phyloP scores from a whole-genome alignment of 345 rosid species.

The Populus deltoides region DNA sequence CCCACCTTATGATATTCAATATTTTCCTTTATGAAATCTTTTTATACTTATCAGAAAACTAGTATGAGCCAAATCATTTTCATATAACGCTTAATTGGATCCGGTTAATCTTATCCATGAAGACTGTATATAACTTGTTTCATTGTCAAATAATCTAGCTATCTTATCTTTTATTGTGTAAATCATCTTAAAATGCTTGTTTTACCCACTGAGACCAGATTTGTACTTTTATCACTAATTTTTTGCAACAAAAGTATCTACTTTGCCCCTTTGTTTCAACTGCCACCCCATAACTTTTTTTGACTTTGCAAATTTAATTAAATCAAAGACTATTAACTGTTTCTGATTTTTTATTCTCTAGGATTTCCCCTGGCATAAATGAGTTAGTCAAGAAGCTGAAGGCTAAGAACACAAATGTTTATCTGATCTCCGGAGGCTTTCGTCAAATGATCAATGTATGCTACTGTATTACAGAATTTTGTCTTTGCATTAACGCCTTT shows the following conservation, averaged over 20 bases:
- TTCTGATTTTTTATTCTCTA: slow-evolving; percentile 16
- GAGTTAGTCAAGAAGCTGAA: slow-evolving; percentile 73
- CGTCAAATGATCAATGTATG: slow-evolving; percentile 95
- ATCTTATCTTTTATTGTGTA: background rate
- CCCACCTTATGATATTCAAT: background rate
- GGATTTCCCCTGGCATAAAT: slow-evolving; percentile 81
- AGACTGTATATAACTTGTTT: background rate
- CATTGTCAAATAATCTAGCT: background rate
- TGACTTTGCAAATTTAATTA: background rate
- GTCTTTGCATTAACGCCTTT: slow-evolving; percentile 3
- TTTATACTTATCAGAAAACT: background rate
- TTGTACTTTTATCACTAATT: background rate
- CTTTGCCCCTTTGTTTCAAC: background rate
- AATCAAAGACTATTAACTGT: background rate
- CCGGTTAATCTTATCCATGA: background rate
- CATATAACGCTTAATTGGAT: background rate
- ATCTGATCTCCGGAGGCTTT: slow-evolving; percentile 92
- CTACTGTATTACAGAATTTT: slow-evolving; percentile 6
- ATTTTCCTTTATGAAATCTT: background rate
- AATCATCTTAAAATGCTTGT: background rate
- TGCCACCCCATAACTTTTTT: background rate
- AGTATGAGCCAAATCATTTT: background rate
- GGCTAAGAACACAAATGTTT: slow-evolving; percentile 58
- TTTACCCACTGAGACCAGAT: background rate
- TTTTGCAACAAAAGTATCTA: background rate